phyloP scores from a whole-genome alignment of 2,329 filamentous ascomycete species.

The Nemania sp. region DNA sequence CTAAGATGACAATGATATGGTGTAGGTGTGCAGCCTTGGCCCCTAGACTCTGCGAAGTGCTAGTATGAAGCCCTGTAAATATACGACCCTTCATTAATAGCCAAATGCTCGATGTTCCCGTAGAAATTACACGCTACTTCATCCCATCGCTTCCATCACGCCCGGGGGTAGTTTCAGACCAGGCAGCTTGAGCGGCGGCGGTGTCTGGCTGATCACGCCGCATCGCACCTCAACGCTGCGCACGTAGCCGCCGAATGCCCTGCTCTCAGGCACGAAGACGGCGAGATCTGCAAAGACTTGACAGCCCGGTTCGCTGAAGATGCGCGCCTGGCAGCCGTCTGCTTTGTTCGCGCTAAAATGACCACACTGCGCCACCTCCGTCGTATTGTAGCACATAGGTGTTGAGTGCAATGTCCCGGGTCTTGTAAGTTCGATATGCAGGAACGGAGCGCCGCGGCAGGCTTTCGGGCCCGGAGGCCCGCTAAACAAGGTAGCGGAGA shows the following conservation, averaged over 20 bases:
- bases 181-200: slow-evolving; percentile 34
- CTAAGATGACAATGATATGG: no score
- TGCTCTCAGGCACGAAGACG: slow-evolving; percentile 42
- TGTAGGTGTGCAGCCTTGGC: no score
- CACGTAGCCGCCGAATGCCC: slow-evolving; percentile 41
- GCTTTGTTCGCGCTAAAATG: slow-evolving; percentile 43
- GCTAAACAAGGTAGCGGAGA: slow-evolving; percentile 50
- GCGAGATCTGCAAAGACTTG: slow-evolving; percentile 41
- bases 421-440: slow-evolving; percentile 36
- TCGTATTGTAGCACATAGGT: slow-evolving; percentile 42
- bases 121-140: no score
- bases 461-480: slow-evolving; percentile 41
- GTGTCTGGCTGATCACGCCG: slow-evolving; percentile 36
- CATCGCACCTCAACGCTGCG: slow-evolving; percentile 43
- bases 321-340: slow-evolving; percentile 43
- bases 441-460: slow-evolving; percentile 41
- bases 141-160: slow-evolving; percentile 31
- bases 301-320: slow-evolving; percentile 43
- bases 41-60: no score
- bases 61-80: no score
- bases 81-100: no score
- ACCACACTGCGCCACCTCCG: slow-evolving; percentile 41
- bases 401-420: slow-evolving; percentile 32
- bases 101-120: no score
- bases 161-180: slow-evolving; percentile 30